Base-by-base conservation (phyloP, 495 filamentous ascomycete genomes). In the Podospora comata region DNA sequence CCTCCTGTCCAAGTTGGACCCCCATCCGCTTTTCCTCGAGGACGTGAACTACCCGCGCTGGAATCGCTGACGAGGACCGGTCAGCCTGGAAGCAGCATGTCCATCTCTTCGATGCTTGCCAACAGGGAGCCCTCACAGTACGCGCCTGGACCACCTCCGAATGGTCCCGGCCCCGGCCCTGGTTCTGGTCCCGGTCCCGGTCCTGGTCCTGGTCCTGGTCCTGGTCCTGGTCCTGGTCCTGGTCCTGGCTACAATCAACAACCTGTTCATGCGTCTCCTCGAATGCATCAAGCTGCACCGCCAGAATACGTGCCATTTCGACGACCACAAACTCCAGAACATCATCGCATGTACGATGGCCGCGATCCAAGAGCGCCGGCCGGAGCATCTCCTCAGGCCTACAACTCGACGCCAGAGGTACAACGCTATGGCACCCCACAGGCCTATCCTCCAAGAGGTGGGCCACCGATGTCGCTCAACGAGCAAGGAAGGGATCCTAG, bases 101-200 rank as follows among this genome's bases (percentile, higher is more conserved):
- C 95, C 23, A 99, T 99, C 73, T 95, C 92, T 9, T 92, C 95
- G 23, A 92, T 99, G 85, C 86, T 99, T 23, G 89, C 90, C 59
- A 69, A 77, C 58, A 82, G 86, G 63, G 86, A 91, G 69, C 76
- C 79, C 27, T 77, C 83, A 9, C 84, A 86, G 34, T 89, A 89
- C 69, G 83, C 83, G 60, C 84, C 82, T 57, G 79, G 80, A 16
- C 76, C 82, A 26, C 82, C 87, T 53, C 84, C 87, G 15, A 78
- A 80, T 61, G 83, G 5, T 58, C 55, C 55, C 6, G 55, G 84
- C 3, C 70, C 84, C 75, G 70, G 77, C 61, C 73, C 83, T 34
- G 56, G 56, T 5, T 2, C 56, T 13, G 55, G 84, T 3, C 70
- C 84, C 75, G 70, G 77, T 60, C 74, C 83, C 0, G 39, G 39